Conservation (phyloP, 345 rosid genomes). For the Angophora floribunda region DNA sequence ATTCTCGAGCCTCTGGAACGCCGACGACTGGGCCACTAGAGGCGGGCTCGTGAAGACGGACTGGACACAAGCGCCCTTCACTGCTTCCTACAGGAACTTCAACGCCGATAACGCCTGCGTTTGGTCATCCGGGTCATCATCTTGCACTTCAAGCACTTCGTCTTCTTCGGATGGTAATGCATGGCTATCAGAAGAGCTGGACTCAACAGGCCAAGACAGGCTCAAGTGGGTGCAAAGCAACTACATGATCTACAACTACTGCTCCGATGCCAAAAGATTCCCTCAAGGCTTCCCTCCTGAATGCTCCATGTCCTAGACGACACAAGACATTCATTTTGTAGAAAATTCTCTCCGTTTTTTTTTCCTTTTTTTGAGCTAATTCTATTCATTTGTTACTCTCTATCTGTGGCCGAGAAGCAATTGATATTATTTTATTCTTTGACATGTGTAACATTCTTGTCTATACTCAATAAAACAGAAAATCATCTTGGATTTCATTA, state of each 20-base stretch:
- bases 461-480: neutral
- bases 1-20: slow-evolving; percentile 57
- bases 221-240: slow-evolving; percentile 45
- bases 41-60: slow-evolving; percentile 54
- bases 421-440: neutral
- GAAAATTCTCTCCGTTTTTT: neutral
- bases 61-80: slow-evolving; percentile 57
- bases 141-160: slow-evolving; percentile 10
- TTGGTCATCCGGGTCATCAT: slow-evolving; percentile 22
- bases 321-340: neutral
- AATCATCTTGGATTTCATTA: neutral
- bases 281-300: slow-evolving; percentile 48
- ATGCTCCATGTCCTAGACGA: slow-evolving; percentile 13
- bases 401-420: neutral
- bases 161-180: neutral
- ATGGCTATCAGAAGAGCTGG: slow-evolving; percentile 36
- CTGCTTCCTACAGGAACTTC: slow-evolving; percentile 42
- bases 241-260: slow-evolving; percentile 54
- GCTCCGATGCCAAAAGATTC: slow-evolving; percentile 37
- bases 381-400: neutral
- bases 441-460: neutral
- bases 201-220: slow-evolving; percentile 14
- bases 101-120: slow-evolving; percentile 30
- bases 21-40: slow-evolving; percentile 57
- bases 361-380: no score